Conservation (phyloP, 306 rosid genomes). For the Parietaria judaica region DNA sequence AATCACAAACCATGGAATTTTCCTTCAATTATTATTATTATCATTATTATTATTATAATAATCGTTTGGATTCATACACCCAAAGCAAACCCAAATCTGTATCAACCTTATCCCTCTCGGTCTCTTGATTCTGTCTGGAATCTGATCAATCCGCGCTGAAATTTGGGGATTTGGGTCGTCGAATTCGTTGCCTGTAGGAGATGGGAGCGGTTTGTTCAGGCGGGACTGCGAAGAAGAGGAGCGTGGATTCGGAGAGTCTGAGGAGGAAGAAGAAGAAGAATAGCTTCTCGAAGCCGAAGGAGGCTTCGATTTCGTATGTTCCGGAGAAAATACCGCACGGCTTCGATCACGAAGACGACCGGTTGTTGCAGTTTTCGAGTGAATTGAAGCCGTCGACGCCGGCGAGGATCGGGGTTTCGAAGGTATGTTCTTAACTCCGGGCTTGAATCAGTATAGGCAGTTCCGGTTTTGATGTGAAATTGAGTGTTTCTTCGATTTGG, state of each 20-base stretch:
- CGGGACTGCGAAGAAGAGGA: conserved; percentile 30
- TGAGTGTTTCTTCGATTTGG: background rate
- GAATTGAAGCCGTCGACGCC: conserved; percentile 32
- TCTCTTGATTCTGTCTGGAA: too few relatives aligned
- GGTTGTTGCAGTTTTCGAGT: conserved; percentile 24
- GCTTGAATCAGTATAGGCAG: background rate
- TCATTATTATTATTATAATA: background rate
- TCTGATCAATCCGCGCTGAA: too few relatives aligned
- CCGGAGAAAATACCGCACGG: conserved; percentile 23
- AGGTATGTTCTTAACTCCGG: conserved; percentile 25
- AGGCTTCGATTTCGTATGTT: conserved; percentile 14
- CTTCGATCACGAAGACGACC: conserved; percentile 26
- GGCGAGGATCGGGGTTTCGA: conserved; percentile 22
- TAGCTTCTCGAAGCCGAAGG: conserved; percentile 22
- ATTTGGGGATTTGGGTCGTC: too few relatives aligned
- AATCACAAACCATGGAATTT: conserved; percentile 17
- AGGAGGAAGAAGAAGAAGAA: conserved; percentile 22
- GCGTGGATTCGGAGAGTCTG: conserved; percentile 39
- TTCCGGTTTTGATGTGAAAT: background rate
- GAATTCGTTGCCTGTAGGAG: conserved; percentile 4
- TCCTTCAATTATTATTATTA: background rate
- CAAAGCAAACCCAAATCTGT: background rate
- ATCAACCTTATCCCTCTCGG: background rate
- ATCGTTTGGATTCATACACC: background rate
- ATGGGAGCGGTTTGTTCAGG: conserved; percentile 86